Evolutionary conservation across 768 basidiomycete species (phyloP).

Genomic region (Boletus rufocinnamomeus): DNA sequence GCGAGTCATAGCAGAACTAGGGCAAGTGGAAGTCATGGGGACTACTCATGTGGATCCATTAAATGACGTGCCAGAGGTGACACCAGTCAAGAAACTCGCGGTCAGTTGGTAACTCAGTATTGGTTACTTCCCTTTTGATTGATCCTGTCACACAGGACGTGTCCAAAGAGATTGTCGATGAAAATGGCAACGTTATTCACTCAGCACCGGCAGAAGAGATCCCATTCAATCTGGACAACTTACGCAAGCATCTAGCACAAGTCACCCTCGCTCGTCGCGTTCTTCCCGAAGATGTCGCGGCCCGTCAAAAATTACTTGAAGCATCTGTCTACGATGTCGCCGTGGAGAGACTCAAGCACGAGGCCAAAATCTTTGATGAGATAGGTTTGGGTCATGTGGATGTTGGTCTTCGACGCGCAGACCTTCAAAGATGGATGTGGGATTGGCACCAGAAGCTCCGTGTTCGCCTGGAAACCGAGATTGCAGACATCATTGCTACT

Average conservation of each 20-base stretch:
- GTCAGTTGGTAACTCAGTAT: slow-evolving; percentile 27
- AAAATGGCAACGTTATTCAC: slow-evolving; percentile 21
- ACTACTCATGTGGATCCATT: slow-evolving; percentile 43
- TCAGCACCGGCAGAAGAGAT: slow-evolving; percentile 40
- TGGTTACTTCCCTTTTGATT: not conserved
- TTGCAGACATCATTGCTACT: slow-evolving; percentile 43
- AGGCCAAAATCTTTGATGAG: slow-evolving; percentile 56
- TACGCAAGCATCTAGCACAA: slow-evolving; percentile 68
- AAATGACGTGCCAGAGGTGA: slow-evolving; percentile 57
- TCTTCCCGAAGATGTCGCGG: slow-evolving; percentile 63
- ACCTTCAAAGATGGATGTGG: slow-evolving; percentile 83
- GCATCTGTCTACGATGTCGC: slow-evolving; percentile 86
- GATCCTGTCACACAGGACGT: slow-evolving; percentile 9
- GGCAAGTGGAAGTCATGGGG: slow-evolving; percentile 52
- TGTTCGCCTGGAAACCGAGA: slow-evolving; percentile 50
- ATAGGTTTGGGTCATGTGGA: slow-evolving; percentile 54
- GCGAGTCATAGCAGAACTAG: slow-evolving; percentile 55
- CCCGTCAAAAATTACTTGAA: slow-evolving; percentile 82
- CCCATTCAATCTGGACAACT: slow-evolving; percentile 74
- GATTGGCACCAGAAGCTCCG: slow-evolving; percentile 73
- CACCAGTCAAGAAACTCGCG: slow-evolving; percentile 55
- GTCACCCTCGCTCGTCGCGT: slow-evolving; percentile 64
- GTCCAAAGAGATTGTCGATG: slow-evolving; percentile 23
- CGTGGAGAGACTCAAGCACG: slow-evolving; percentile 63
- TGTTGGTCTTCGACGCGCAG: slow-evolving; percentile 44